A percentile compares a stretch with the other conserved stretches of the same genome.
Evolutionary conservation across 2,329 filamentous ascomycete species (phyloP).

Genomic region (Fusarium chaquense): DNA sequence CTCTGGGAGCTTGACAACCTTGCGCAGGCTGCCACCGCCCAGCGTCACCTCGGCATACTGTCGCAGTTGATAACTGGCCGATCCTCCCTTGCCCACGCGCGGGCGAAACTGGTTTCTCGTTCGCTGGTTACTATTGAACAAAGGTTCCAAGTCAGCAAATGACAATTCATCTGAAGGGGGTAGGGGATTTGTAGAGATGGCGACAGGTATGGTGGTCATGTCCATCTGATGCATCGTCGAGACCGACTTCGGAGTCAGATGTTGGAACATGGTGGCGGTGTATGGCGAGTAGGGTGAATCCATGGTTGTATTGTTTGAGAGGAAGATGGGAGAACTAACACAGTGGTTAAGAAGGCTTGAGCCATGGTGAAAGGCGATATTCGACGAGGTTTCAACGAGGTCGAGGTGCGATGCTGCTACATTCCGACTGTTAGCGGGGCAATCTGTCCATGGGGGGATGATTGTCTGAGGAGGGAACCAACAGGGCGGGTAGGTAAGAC

Average conservation of each 20-base stretch:
- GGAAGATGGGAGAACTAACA: constrained; percentile 51
- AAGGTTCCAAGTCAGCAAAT: constrained; percentile 49
- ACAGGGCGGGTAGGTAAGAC: constrained; percentile 36
- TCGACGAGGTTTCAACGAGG: constrained; percentile 28
- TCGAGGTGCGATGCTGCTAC: constrained; percentile 41
- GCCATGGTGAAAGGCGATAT: constrained; percentile 50
- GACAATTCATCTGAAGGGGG: constrained; percentile 35
- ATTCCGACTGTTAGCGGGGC: constrained; percentile 60
- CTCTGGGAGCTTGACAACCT: constrained; percentile 96
- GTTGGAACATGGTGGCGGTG: constrained; percentile 48
- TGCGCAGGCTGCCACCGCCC: constrained; percentile 92
- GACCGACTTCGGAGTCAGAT: constrained; percentile 52
- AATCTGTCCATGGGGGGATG: constrained; percentile 43
- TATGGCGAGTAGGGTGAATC: constrained; percentile 16
- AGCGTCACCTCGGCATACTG: constrained; percentile 98
- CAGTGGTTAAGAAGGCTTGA: constrained; percentile 57
- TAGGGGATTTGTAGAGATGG: constrained; percentile 32
- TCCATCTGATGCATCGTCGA: constrained; percentile 50
- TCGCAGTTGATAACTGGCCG: constrained; percentile 88
- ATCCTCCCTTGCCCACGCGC: constrained; percentile 87
- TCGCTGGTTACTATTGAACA: constrained; percentile 77
- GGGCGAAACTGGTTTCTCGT: constrained; percentile 93
- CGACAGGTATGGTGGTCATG: constrained; percentile 50
- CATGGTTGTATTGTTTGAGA: not conserved
- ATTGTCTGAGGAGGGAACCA: constrained; percentile 24